Evolutionary conservation across 1,139 yeast genomes (phyloP), one percentile per base, ranked within the genome.

Genomic region (Arxiozyma heterogenica): DNA sequence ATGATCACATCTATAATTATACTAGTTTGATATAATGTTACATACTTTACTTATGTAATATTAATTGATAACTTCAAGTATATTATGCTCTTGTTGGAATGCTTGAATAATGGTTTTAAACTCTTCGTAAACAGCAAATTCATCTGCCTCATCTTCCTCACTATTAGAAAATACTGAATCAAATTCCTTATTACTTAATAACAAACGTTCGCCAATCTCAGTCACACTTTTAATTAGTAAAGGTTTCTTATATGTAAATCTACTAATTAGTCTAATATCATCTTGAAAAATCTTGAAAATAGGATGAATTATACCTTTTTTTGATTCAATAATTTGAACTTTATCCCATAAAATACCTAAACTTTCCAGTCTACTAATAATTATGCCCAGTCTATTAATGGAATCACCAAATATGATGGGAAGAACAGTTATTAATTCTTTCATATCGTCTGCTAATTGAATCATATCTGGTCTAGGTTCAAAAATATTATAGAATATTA

Each of bases 1-100:
- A 93, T 79, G 86, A 91, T 77, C 59, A 12, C n/a, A 34, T 34
- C n/a, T 2, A 34, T 34, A 34, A 34, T 34, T 34, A 27, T 27
- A 27, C 15, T 6, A 15, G n/a, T 11, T 34, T 34, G 3, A 34
- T 34, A 15, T 34, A 3, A 17, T 11, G 15, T 34, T 11, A 15
- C 39, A 12, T 15, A 12, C 39, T 12, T 34, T 34, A 6, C 39
- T 34, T 34, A 34, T 12, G 1, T 34, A 34, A 34, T n/a, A 34
- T 34, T 34, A 39, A 47, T 21, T 46, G 38, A 58, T 48, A 25
- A 59, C 51, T 20, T 51, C 53, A 30, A 44, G 53, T 30, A 64
- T 59, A 48, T 55, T 56, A 53, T 61, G 59, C 41, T 59, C 57
- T 15, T 51, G 50, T 47, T 64, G 64, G 43, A 68, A 66, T 11